A percentile compares a stretch with the other conserved stretches of the same genome.
These are phyloP conservation scores for Podospora comata DNA, from an alignment of 495 filamentous ascomycete species.

Conservation along the genomic window DNA sequence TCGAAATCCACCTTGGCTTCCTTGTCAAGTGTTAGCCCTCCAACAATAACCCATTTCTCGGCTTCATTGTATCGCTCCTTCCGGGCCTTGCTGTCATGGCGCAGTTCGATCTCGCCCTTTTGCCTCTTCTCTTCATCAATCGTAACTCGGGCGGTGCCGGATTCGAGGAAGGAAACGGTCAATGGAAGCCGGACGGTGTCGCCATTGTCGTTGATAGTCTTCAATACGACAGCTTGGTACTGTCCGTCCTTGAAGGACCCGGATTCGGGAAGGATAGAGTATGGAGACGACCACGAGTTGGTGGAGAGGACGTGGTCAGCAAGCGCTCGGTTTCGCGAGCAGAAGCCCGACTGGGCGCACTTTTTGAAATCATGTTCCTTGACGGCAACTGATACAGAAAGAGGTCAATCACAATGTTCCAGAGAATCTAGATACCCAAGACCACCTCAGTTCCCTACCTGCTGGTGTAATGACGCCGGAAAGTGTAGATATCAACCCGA, in stretches of 20 bases:
- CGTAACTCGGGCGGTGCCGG: constrained; percentile 78
- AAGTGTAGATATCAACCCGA: constrained; percentile 45
- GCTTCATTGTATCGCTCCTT: constrained; percentile 95
- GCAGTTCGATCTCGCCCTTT: constrained; percentile 82
- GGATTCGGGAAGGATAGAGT: constrained; percentile 67
- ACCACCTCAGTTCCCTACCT: constrained; percentile 37
- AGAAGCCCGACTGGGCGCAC: constrained; percentile 92
- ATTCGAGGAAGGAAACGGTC: constrained; percentile 81
- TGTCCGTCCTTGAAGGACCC: constrained; percentile 75
- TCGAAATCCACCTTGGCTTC: constrained; percentile 57
- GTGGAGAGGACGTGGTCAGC: constrained; percentile 69
- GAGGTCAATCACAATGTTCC: not conserved
- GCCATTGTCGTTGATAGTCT: constrained; percentile 59
- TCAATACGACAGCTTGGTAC: constrained; percentile 73
- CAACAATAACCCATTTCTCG: constrained; percentile 81
- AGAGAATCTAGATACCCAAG: constrained; percentile 4
- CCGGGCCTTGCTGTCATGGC: constrained; percentile 76
- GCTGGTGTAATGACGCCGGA: constrained; percentile 46
- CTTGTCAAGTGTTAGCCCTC: constrained; percentile 66
- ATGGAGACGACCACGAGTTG: constrained; percentile 75
- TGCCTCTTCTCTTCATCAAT: constrained; percentile 87
- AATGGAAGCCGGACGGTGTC: constrained; percentile 75
- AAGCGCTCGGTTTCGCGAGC: constrained; percentile 85
- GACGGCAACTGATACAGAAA: constrained; percentile 62
- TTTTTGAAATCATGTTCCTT: constrained; percentile 97